These are phyloP conservation scores for Ceratocystis alfenasii DNA, from an alignment of 2,329 filamentous ascomycete genomes.

Conservation along the genomic window DNA sequence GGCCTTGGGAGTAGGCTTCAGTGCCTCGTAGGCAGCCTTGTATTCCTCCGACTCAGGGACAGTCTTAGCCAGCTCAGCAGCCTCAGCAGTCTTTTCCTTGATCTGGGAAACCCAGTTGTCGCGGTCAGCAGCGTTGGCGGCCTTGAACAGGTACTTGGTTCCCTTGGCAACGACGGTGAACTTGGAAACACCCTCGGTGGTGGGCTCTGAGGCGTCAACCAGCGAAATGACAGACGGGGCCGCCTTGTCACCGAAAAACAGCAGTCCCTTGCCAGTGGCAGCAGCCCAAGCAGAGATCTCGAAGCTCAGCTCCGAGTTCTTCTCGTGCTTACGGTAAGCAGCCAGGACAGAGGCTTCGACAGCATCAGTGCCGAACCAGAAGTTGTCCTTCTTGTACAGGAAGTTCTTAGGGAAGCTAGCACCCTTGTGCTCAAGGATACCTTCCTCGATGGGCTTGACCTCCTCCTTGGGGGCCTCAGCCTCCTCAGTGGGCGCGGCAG, in stretches of 20 bases:
- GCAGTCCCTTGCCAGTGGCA: slow-evolving; percentile 87
- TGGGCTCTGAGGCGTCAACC: slow-evolving; percentile 58
- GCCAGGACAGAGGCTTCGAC: slow-evolving; percentile 62
- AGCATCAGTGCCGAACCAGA: slow-evolving; percentile 68
- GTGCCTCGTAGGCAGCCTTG: slow-evolving; percentile 70
- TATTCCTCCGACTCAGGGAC: slow-evolving; percentile 73
- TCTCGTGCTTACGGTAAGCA: slow-evolving; percentile 77
- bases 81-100: slow-evolving; percentile 71
- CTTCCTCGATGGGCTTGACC: slow-evolving; percentile 59
- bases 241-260: slow-evolving; percentile 83
- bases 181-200: slow-evolving; percentile 63
- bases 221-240: slow-evolving; percentile 72
- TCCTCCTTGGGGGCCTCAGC: slow-evolving; percentile 32
- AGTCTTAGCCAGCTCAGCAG: slow-evolving; percentile 63
- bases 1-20: slow-evolving; percentile 38
- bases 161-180: slow-evolving; percentile 77
- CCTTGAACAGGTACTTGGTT: slow-evolving; percentile 93
- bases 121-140: slow-evolving; percentile 59
- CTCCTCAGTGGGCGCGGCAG: slow-evolving; percentile 32
- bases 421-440: slow-evolving; percentile 81
- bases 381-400: slow-evolving; percentile 84
- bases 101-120: slow-evolving; percentile 84
- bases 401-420: slow-evolving; percentile 76
- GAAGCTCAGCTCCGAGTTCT: slow-evolving; percentile 62
- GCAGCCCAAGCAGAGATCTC: slow-evolving; percentile 77